Evolutionary conservation across 2,329 filamentous ascomycete species (phyloP).

Genomic region (Celoporthe dispersa): DNA sequence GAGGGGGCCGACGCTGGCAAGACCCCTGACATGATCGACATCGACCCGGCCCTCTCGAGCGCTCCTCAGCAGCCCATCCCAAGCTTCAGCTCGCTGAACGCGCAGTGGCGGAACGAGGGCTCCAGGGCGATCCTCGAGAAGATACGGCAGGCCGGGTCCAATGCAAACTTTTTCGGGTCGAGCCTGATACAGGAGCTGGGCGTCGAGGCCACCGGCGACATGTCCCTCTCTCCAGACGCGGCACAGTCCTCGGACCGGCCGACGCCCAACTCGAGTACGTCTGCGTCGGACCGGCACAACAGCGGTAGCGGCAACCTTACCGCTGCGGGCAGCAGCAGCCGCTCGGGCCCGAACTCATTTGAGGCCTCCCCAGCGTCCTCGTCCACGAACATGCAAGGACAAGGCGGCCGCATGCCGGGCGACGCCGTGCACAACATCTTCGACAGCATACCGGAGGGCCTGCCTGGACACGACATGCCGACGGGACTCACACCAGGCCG

Average conservation of each 20-base stretch:
- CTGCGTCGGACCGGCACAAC: conserved; percentile 47
- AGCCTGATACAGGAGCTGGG: conserved; percentile 45
- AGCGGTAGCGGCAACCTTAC: conserved; percentile 21
- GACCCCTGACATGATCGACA: conserved; percentile 46
- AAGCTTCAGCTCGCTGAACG: conserved; percentile 36
- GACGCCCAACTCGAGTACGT: conserved; percentile 62
- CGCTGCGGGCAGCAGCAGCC: conserved; percentile 29
- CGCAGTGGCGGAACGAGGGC: conserved; percentile 22
- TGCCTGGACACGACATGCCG: conserved; percentile 42
- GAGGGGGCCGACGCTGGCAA: conserved; percentile 47
- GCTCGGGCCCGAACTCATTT: conserved; percentile 52
- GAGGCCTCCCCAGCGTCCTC: conserved; percentile 55
- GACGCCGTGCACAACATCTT: conserved; percentile 42
- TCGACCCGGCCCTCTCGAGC: conserved; percentile 40
- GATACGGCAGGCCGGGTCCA: conserved; percentile 32
- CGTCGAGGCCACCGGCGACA: conserved; percentile 49
- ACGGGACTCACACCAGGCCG: conserved; percentile 41
- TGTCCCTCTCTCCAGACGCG: conserved; percentile 54
- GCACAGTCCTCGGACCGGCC: conserved; percentile 54
- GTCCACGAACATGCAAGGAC: conserved; percentile 44
- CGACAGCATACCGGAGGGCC: conserved; percentile 46
- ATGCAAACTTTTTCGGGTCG: conserved; percentile 31
- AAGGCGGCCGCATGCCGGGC: conserved; percentile 36
- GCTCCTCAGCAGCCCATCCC: conserved; percentile 33
- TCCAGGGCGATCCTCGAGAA: conserved; percentile 10